A percentile compares a stretch with the other conserved stretches of the same genome.
Conservation (phyloP, 257 asterid genomes). For the Solanum pinnatisectum region DNA sequence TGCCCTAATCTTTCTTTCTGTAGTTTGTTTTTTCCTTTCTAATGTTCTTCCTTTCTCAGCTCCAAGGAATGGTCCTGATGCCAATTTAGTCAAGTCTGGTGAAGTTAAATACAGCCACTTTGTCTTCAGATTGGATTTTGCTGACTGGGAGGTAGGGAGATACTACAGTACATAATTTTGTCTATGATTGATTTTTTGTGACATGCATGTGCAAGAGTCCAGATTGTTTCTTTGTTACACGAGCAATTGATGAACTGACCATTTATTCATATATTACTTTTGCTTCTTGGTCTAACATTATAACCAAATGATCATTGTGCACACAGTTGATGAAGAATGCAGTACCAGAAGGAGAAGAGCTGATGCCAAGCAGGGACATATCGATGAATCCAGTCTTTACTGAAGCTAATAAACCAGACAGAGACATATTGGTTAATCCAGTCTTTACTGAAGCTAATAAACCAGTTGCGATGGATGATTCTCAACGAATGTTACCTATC, state of each 20-base stretch:
- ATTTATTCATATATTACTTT: not conserved
- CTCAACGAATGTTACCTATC: not conserved
- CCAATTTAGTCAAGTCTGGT: conserved; percentile 19
- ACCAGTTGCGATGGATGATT: not conserved
- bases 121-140: conserved; percentile 38
- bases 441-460: not conserved
- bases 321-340: conserved; percentile 30
- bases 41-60: conserved; percentile 14
- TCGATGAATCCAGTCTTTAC: not conserved
- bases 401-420: conserved; percentile 6
- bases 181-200: not conserved
- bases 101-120: conserved; percentile 29
- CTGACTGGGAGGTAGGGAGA: conserved; percentile 47
- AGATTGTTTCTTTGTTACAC: not conserved
- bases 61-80: conserved; percentile 37
- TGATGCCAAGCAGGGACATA: conserved; percentile 30
- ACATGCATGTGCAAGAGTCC: not conserved
- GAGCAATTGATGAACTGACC: not conserved
- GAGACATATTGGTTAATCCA: not conserved
- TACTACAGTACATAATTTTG: not conserved
- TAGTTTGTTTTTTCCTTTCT: not conserved
- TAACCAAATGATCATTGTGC: not conserved
- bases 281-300: not conserved
- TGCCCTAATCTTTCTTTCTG: not conserved
- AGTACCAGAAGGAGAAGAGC: conserved; percentile 31